These are phyloP conservation scores for Globisporangium apiculatum DNA, from an alignment of 352 stramenopile species.

Conservation along the genomic window DNA sequence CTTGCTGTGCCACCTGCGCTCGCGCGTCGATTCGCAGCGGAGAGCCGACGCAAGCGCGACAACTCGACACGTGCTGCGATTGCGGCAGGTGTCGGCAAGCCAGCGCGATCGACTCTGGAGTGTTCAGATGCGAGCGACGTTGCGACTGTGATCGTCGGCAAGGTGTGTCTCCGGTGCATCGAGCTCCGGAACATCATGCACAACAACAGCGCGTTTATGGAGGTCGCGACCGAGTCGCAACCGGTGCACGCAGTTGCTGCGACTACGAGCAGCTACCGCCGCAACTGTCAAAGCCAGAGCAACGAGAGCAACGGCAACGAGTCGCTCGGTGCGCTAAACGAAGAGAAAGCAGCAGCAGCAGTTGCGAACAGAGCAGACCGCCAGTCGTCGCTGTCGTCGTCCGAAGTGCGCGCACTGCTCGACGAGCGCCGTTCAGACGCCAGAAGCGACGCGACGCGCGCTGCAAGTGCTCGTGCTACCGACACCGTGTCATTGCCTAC, in stretches of 20 bases:
- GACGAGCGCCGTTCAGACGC: constrained; percentile 1
- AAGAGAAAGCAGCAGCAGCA: neutral
- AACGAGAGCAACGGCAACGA: neutral
- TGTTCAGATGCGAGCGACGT: neutral
- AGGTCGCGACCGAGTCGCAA: constrained; percentile 5
- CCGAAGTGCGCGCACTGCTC: constrained; percentile 13
- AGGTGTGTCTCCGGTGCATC: constrained; percentile 54
- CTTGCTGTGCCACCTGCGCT: constrained; percentile 5
- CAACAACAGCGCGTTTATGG: constrained; percentile 20
- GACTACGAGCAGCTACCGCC: neutral
- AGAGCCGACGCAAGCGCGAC: neutral
- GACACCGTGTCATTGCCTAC: neutral
- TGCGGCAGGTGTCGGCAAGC: neutral
- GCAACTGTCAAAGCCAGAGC: neutral
- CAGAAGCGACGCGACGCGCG: neutral
- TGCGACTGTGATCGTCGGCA: constrained; percentile 32
- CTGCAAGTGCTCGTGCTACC: neutral
- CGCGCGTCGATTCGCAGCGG: too few species aligned
- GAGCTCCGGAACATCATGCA: constrained; percentile 37
- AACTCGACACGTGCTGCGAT: neutral
- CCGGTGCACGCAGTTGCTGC: too few species aligned
- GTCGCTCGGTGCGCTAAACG: neutral
- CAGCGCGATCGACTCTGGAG: neutral
- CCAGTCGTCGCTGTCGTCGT: constrained; percentile 25
- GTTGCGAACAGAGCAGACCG: neutral